Evolutionary conservation across 129 eudicot species (phyloP).

Genomic region (Gnaphalium uliginosum): DNA sequence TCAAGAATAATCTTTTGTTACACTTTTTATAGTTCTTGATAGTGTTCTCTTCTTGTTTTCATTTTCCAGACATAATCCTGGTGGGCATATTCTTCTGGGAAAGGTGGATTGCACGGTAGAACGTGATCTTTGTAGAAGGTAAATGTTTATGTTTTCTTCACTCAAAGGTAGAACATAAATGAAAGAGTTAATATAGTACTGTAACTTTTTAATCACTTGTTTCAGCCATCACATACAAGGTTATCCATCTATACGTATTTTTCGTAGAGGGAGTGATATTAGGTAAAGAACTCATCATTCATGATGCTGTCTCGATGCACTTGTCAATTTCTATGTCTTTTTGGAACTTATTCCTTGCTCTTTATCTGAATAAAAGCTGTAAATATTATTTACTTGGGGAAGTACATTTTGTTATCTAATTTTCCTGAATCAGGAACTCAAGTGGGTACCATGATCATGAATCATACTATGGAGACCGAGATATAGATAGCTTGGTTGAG

Average conservation of each 20-base stretch:
- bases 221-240: conserved; percentile 98
- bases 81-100: conserved; percentile 86
- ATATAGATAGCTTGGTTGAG: conserved; percentile 74
- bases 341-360: background rate
- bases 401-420: background rate
- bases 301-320: no score
- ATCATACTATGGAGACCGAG: conserved; percentile 93
- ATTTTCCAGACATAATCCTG: conserved; percentile 83
- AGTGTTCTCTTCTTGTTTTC: no score
- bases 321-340: conserved; percentile 5
- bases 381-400: no score
- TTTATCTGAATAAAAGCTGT: no score
- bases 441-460: conserved; percentile 92
- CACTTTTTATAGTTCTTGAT: conserved; percentile 21
- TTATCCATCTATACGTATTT: conserved; percentile 94
- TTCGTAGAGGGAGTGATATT: conserved; percentile 84
- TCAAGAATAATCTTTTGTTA: background rate
- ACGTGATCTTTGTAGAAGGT: conserved; percentile 89
- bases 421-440: conserved; percentile 52
- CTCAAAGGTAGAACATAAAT: no score
- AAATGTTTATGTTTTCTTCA: conserved; percentile 4
- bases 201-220: conserved; percentile 2
- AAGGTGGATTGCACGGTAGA: conserved; percentile 96
- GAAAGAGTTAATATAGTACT: no score
- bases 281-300: conserved; percentile 35